Conservation (phyloP, 2,329 filamentous ascomycete genomes). For the Fusarium virguliforme region DNA sequence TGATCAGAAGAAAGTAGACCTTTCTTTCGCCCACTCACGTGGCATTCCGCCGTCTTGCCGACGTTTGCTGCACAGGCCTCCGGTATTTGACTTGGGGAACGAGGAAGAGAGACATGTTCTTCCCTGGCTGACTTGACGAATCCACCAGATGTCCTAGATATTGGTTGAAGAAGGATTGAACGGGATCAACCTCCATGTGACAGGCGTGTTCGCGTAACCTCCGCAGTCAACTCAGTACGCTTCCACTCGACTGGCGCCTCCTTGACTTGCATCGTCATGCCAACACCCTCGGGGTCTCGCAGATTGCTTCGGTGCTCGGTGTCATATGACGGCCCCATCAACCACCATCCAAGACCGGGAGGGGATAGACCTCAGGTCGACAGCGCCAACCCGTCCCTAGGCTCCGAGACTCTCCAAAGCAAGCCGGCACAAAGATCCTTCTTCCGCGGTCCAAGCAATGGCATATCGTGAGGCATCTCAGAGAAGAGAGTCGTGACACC, state of each 20-base stretch:
- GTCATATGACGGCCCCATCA: background rate
- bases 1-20: background rate
- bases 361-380: background rate
- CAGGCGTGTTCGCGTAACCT: background rate
- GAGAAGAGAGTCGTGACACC: background rate
- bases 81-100: background rate
- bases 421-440: background rate
- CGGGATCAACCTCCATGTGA: background rate
- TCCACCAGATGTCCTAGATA: background rate
- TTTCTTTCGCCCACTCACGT: background rate
- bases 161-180: background rate
- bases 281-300: fast-evolving
- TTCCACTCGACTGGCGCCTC: background rate
- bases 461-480: background rate
- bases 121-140: background rate
- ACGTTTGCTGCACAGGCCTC: no score
- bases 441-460: background rate
- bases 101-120: background rate
- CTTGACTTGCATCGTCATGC: background rate
- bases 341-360: background rate
- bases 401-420: background rate
- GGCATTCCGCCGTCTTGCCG: no score
- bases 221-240: background rate
- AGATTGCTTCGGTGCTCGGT: background rate
- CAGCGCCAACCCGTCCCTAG: background rate